Conservation (phyloP, 192 early-diverging fungal species). For the Linnemannia zychae region DNA sequence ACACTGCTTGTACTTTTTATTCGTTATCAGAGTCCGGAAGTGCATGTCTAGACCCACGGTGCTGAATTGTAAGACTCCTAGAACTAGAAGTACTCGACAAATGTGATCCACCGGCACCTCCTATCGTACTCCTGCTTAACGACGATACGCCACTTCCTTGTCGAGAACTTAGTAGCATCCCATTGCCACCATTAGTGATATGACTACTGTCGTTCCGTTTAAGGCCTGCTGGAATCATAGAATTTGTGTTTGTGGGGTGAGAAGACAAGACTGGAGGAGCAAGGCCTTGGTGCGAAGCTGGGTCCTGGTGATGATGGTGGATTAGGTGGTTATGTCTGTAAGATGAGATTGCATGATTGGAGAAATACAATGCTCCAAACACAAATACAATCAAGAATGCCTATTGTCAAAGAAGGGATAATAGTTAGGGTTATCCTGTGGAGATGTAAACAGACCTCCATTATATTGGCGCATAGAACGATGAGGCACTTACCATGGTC, state of each 20-base stretch:
- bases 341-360: slow-evolving; percentile 37
- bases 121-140: not conserved
- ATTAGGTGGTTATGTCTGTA: slow-evolving; percentile 38
- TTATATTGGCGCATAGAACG: not conserved
- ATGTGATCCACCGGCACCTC: slow-evolving; percentile 5
- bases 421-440: too few species aligned
- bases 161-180: not conserved
- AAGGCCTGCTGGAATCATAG: not conserved
- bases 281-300: not conserved
- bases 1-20: not conserved
- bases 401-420: slow-evolving; percentile 1
- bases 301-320: slow-evolving; percentile 27
- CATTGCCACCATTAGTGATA: not conserved
- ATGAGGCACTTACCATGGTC: slow-evolving; percentile 71
- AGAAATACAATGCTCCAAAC: slow-evolving; percentile 41
- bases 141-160: not conserved
- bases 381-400: slow-evolving; percentile 34
- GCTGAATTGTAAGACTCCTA: not conserved
- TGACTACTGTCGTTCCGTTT: not conserved
- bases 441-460: too few species aligned
- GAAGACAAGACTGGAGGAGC: not conserved
- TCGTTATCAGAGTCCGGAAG: not conserved
- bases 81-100: not conserved
- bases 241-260: not conserved
- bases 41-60: not conserved